Conservation (phyloP, 768 basidiomycete species). For the Rhizopogon sp. region DNA sequence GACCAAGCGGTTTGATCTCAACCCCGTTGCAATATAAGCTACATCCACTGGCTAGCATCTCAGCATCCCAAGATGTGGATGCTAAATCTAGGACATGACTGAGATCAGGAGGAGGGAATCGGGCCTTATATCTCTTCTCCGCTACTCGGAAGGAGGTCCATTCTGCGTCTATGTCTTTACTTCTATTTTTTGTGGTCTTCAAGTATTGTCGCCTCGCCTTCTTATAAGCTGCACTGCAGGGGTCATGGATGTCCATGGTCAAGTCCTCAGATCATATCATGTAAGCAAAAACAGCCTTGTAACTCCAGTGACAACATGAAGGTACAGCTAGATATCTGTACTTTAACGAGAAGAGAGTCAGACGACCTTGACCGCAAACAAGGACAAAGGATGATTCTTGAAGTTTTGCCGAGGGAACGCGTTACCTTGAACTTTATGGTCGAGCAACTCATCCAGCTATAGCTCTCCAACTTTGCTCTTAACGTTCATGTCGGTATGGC, state of each 20-base stretch:
- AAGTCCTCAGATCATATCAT: too few species aligned
- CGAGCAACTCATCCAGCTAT: background rate
- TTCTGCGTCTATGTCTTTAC: slow-evolving; percentile 35
- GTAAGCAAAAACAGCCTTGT: background rate
- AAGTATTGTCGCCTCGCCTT: slow-evolving; percentile 51
- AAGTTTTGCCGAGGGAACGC: slow-evolving; percentile 2
- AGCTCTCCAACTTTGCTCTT: background rate
- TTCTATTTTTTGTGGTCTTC: slow-evolving; percentile 57
- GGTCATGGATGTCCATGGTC: slow-evolving; percentile 32
- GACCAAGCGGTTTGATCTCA: slow-evolving; percentile 5
- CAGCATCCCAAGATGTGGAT: slow-evolving; percentile 32
- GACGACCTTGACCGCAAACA: slow-evolving; percentile 15
- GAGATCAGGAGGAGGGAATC: slow-evolving; percentile 75
- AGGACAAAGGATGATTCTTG: slow-evolving; percentile 10
- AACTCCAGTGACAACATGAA: too few species aligned
- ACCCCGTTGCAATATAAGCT: slow-evolving; percentile 37
- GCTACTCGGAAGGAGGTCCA: slow-evolving; percentile 76
- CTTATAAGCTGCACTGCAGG: slow-evolving; percentile 50
- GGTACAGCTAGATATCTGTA: background rate
- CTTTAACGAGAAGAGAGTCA: background rate
- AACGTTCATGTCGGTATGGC: slow-evolving; percentile 67
- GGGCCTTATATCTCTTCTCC: slow-evolving; percentile 78
- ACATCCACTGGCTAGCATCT: slow-evolving; percentile 45
- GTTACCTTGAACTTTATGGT: slow-evolving; percentile 7
- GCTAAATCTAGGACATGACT: slow-evolving; percentile 65